phyloP scores from a whole-genome alignment of 2,329 filamentous ascomycete species.

The Ceratocystis huliohia region DNA sequence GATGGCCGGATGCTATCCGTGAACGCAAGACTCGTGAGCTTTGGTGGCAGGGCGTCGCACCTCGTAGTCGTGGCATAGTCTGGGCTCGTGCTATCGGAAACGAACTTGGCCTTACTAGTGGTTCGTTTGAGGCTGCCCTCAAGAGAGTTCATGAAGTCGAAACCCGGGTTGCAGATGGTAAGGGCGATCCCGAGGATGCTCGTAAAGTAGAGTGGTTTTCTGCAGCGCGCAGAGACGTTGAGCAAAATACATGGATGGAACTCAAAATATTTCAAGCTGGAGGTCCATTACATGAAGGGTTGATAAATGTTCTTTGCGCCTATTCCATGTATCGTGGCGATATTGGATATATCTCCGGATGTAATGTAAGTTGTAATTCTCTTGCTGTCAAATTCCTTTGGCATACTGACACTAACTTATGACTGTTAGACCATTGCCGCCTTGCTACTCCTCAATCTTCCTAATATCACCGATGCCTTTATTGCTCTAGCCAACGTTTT shows the following conservation, averaged over 20 bases:
- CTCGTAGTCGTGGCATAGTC: conserved; percentile 53
- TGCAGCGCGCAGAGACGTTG: conserved; percentile 51
- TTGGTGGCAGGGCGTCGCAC: conserved; percentile 71
- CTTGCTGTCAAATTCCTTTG: conserved; percentile 18
- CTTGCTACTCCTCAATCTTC: conserved; percentile 58
- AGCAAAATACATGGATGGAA: conserved; percentile 54
- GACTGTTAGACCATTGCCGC: conserved; percentile 55
- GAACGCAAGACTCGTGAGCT: conserved; percentile 60
- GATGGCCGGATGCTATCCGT: conserved; percentile 59
- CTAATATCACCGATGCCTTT: conserved; percentile 51
- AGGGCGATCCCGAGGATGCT: conserved; percentile 41
- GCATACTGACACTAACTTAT: conserved; percentile 25
- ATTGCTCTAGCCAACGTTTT: conserved; percentile 62
- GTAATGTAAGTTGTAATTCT: conserved; percentile 46
- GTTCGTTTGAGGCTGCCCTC: conserved; percentile 59
- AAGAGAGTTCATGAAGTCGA: conserved; percentile 52
- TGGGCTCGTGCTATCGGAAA: conserved; percentile 65
- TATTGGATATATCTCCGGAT: conserved; percentile 63
- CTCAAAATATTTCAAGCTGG: conserved; percentile 57
- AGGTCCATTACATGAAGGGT: conserved; percentile 52
- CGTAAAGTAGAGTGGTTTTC: conserved; percentile 48
- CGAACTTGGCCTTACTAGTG: conserved; percentile 52
- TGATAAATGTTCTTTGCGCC: conserved; percentile 62
- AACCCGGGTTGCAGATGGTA: conserved; percentile 39
- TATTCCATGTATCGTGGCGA: conserved; percentile 74